A percentile compares a stretch with the other conserved stretches of the same genome.
Conservation (phyloP, 2,329 filamentous ascomycete species). For the Orbilia ellipsospora region DNA sequence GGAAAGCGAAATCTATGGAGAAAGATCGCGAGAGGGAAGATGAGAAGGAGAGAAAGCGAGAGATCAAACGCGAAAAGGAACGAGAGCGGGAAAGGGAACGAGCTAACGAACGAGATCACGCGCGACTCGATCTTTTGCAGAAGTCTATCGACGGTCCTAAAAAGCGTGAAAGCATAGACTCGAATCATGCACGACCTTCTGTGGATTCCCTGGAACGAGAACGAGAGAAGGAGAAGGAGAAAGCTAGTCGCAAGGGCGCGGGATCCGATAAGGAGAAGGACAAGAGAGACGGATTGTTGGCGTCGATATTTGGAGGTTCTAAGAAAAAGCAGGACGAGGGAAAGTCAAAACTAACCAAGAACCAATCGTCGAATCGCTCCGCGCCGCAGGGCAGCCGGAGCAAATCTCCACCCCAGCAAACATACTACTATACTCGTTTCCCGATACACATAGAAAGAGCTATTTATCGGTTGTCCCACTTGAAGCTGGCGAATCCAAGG, state of each 20-base stretch:
- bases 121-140: conserved; percentile 85
- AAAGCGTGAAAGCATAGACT: conserved; percentile 82
- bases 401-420: conserved; percentile 69
- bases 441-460: conserved; percentile 94
- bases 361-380: conserved; percentile 77
- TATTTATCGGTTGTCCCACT: conserved; percentile 98
- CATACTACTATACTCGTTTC: conserved; percentile 95
- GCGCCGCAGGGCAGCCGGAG: conserved; percentile 66
- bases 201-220: conserved; percentile 79
- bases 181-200: conserved; percentile 76
- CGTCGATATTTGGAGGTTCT: conserved; percentile 87
- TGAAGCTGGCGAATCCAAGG: conserved; percentile 97
- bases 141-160: conserved; percentile 80
- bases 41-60: conserved; percentile 60
- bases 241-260: conserved; percentile 68
- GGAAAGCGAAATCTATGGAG: conserved; percentile 62
- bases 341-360: conserved; percentile 70
- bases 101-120: conserved; percentile 72
- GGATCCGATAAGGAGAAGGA: conserved; percentile 74
- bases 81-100: conserved; percentile 67
- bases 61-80: conserved; percentile 65
- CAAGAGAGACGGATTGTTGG: conserved; percentile 94
- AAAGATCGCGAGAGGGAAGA: conserved; percentile 71
- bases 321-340: conserved; percentile 74
- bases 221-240: conserved; percentile 76